Percentiles rank a stretch among this genome's conserved stretches.
Conservation (phyloP, 768 basidiomycete genomes). For the Amyloporia xantha region DNA sequence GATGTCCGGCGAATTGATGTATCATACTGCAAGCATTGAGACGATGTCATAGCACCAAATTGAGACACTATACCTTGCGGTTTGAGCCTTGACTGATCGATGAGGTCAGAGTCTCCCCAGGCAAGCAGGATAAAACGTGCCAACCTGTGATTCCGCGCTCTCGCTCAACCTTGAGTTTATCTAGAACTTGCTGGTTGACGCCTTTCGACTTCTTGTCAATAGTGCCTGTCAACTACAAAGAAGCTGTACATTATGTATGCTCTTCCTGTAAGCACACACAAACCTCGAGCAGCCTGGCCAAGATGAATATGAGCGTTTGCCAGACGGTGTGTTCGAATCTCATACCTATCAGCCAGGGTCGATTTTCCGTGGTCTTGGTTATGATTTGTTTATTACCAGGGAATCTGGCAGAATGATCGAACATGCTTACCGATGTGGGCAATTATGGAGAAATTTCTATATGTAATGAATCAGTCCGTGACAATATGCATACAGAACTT, state of each 20-base stretch:
- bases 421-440: conserved; percentile 75
- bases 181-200: conserved; percentile 78
- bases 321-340: conserved; percentile 5
- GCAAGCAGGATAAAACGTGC: conserved; percentile 10
- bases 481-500: too few relatives aligned
- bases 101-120: conserved; percentile 1
- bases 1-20: conserved; percentile 44
- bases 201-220: conserved; percentile 60
- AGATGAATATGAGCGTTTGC: neutral
- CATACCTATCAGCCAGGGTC: conserved; percentile 81
- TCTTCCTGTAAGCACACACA: conserved; percentile 4
- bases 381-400: neutral
- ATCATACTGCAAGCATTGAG: conserved; percentile 78
- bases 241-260: conserved; percentile 1
- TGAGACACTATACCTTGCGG: conserved; percentile 61
- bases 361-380: conserved; percentile 87
- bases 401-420: neutral
- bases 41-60: too few relatives aligned
- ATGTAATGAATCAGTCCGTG: too few relatives aligned
- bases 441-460: conserved; percentile 91
- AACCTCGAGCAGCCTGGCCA: conserved; percentile 65
- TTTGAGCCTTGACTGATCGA: conserved; percentile 87
- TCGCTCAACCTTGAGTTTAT: conserved; percentile 94
- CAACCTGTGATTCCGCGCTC: conserved; percentile 93
- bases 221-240: conserved; percentile 77